Base-by-base conservation (phyloP, 345 rosid species). In the Anastatica hierochuntica region DNA sequence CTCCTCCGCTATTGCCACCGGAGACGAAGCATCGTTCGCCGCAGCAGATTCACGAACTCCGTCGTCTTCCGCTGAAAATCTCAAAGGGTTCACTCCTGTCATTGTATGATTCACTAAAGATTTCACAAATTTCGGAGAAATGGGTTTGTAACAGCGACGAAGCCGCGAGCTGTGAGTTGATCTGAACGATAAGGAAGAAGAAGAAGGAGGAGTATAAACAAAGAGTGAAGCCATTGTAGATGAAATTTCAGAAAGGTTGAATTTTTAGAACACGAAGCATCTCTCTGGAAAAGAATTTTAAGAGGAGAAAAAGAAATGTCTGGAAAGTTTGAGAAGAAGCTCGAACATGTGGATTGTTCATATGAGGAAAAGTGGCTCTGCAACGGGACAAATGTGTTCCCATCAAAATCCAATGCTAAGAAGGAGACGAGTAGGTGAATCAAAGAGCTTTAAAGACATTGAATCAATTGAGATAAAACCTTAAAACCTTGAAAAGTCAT, bases 311-410 rank as follows among this genome's bases (percentile, higher is more conserved):
- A 29, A 1, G 62, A 56, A 49, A 56, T 20, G 41, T 71, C 82
- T 73, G 62, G 83, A 77, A 71, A 58, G 68, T 64, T 69, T 64
- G 67, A 74, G 88, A 76, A 76, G 69, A 42, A 31, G 60, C 60
- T 29, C 43, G 15, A 38, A 53, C 82, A 74, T 45, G 56, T 55
- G 81, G 60, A 51, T 1, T 45, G 42, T 37, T 11, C 4, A 19
- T 27, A 1, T 15, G 38, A 14, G 38, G 20, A 74, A 55, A 63
- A 30, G 10, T 27, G 27, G 45, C 33, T 26, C 17, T 2, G 35
- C 12, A 8, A 30, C 26, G 5, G 6, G 70, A 29, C 60, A 58
- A 47, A 18, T 49, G 42, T 14, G 70, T 57, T 64, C n/a, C n/a
- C n/a, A n/a, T n/a, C n/a, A n/a, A 20, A 58, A 50, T 43, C 64